These are phyloP conservation scores for Tetracladium marchalianum DNA, from an alignment of 495 filamentous ascomycete genomes.

Conservation along the genomic window DNA sequence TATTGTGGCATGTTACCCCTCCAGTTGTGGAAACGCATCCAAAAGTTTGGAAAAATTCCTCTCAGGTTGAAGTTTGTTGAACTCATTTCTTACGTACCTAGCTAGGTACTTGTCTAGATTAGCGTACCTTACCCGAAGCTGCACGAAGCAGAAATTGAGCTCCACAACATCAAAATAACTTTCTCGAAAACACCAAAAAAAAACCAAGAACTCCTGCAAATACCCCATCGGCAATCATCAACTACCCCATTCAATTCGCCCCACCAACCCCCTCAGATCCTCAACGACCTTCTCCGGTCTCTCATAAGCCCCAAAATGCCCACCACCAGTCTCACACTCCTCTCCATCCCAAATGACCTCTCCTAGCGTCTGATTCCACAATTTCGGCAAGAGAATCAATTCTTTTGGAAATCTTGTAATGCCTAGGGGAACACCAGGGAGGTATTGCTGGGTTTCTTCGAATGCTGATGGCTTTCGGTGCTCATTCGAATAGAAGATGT, in stretches of 20 bases:
- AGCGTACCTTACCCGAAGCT: too few species aligned
- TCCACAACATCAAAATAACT: too few species aligned
- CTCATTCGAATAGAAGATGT: slow-evolving; percentile 50
- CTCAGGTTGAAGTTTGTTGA: too few species aligned
- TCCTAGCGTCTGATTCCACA: slow-evolving; percentile 42
- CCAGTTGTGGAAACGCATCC: too few species aligned
- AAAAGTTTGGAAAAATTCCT: too few species aligned
- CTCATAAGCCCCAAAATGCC: slow-evolving; percentile 57
- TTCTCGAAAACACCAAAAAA: too few species aligned
- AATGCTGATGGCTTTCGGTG: slow-evolving; percentile 12
- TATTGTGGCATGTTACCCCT: too few species aligned
- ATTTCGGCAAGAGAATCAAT: slow-evolving; percentile 34
- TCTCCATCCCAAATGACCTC: slow-evolving; percentile 43
- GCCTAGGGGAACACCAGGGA: slow-evolving; percentile 39
- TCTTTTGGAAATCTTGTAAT: slow-evolving; percentile 43
- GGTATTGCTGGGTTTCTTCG: background rate
- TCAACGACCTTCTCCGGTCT: slow-evolving; percentile 27
- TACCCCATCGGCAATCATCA: too few species aligned
- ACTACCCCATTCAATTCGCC: background rate
- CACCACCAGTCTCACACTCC: slow-evolving; percentile 36
- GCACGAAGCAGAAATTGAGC: too few species aligned
- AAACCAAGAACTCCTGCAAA: too few species aligned
- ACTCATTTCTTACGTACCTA: too few species aligned
- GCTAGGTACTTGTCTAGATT: too few species aligned
- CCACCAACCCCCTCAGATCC: background rate